These are phyloP conservation scores for Tieghemiomyces parasiticus DNA, from an alignment of 192 early-diverging fungal species.

Conservation along the genomic window DNA sequence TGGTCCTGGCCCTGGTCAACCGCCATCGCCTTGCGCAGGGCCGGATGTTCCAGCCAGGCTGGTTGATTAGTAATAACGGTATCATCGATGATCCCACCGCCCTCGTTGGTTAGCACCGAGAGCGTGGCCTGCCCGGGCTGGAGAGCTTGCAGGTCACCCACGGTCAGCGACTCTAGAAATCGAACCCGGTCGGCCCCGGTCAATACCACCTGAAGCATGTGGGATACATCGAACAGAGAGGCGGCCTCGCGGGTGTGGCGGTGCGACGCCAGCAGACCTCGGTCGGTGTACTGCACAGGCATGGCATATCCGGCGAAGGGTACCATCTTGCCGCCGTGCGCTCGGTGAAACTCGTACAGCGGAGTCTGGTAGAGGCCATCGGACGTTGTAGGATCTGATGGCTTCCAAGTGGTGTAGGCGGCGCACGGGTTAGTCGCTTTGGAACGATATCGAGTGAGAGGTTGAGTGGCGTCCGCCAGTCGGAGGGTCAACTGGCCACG, in stretches of 20 bases:
- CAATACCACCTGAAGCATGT: constrained; percentile 93
- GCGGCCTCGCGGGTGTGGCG: constrained; percentile 75
- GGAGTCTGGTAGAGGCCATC: constrained; percentile 48
- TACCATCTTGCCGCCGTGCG: constrained; percentile 90
- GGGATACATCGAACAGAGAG: constrained; percentile 94
- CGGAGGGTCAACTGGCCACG: too few species aligned
- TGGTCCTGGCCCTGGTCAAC: background rate
- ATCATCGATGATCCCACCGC: constrained; percentile 97
- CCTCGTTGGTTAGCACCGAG: constrained; percentile 89
- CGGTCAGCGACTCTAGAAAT: constrained; percentile 80
- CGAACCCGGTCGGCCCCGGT: constrained; percentile 71
- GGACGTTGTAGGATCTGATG: too few species aligned
- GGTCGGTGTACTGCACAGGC: constrained; percentile 80
- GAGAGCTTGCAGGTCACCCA: constrained; percentile 72
- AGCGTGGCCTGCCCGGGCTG: constrained; percentile 67
- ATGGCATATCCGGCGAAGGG: constrained; percentile 95
- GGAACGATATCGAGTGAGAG: too few species aligned
- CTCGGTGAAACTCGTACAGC: constrained; percentile 84
- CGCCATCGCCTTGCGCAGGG: too few species aligned
- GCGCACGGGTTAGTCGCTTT: too few species aligned
- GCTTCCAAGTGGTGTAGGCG: too few species aligned
- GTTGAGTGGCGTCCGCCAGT: too few species aligned
- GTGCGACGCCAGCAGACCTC: constrained; percentile 84
- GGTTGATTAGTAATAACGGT: constrained; percentile 82
- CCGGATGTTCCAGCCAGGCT: background rate